Base-by-base conservation (phyloP, 805 yeast genomes). In the Ogataea salicorniae region DNA sequence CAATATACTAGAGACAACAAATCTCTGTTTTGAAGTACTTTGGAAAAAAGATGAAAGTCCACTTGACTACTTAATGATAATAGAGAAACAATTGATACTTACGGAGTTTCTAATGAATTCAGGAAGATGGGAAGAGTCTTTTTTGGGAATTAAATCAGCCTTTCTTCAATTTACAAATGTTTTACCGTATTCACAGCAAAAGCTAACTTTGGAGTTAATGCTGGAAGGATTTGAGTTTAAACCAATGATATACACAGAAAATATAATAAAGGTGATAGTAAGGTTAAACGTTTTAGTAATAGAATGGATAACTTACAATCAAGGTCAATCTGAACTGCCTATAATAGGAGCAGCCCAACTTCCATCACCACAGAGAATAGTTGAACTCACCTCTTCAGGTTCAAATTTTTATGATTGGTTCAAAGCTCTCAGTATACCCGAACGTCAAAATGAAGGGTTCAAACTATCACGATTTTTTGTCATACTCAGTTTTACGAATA, bases 361-460 rank as follows among this genome's bases (percentile, higher is more conserved):
- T 5, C 47, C 53, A 7, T 18, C 43, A n/a, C 16, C 38, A 17
- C 49, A 43, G 11, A 40, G 36, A 5, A 26, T 54, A 5, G 34
- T 54, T 5, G 36, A 41, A 20, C 29, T 41, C 1, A 37, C 45
- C 1, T 48, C 51, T 6, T 18, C 16, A 4, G 52, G 39, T 1
- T 48, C 56, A 5, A 46, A 43, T 36, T 50, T 50, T 15, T 41
- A 45, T 11, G n/a, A 34, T 4, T 56, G 61, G 60, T 45, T 53
- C 20, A 31, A 17, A 18, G 40, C 46, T 4, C 33, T 53, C 1
- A 38, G 22, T n/a, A 18, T 22, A 13, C 31, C 42, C 3, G 23
- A 34, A 6, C 29, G 18, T 16, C 29, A 34, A 20, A 16, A 6
- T 13, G 36, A 34, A 13, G 34, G 34, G 5, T 16, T 20, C n/a